phyloP scores from a whole-genome alignment of 1,284 basidiomycete genomes.

The Apiotrichum veenhuisii region DNA sequence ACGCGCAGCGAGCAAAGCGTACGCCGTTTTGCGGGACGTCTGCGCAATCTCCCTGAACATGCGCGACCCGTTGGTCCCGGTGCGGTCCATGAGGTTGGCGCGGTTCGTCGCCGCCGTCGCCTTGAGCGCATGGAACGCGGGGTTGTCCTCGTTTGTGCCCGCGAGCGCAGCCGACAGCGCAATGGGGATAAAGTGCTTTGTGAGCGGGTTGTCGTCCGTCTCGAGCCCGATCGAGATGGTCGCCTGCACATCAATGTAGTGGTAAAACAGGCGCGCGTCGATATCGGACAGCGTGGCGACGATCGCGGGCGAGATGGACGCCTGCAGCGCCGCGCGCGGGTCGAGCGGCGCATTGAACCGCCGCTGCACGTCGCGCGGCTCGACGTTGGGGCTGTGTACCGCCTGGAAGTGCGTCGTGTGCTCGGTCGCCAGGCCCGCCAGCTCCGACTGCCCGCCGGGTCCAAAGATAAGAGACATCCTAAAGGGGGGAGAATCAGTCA shows the following conservation, averaged over 20 bases:
- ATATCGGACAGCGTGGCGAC: conserved; percentile 13
- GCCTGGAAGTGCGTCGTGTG: neutral
- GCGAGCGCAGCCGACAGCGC: conserved; percentile 8
- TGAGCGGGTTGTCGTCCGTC: conserved; percentile 10
- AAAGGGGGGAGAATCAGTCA: too few relatives aligned
- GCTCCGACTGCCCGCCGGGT: neutral
- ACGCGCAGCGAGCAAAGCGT: conserved; percentile 2
- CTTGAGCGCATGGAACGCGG: conserved; percentile 14
- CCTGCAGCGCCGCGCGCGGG: conserved; percentile 10
- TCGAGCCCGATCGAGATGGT: conserved; percentile 12
- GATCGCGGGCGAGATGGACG: conserved; percentile 3
- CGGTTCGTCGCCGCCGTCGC: conserved; percentile 15
- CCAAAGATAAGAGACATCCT: conserved; percentile 6
- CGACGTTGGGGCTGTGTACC: conserved; percentile 10
- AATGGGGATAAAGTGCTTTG: conserved; percentile 12
- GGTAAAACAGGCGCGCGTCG: conserved; percentile 11
- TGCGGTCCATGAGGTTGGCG: conserved; percentile 20
- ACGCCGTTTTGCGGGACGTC: conserved; percentile 8
- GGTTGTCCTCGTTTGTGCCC: conserved; percentile 11
- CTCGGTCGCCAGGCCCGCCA: neutral
- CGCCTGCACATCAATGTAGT: conserved; percentile 17
- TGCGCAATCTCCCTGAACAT: conserved; percentile 12
- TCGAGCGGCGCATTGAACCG: conserved; percentile 15
- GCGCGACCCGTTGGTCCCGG: conserved; percentile 1
- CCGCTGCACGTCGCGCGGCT: conserved; percentile 13